Conservation (phyloP, 345 rosid species). For the Hibiscus tridactylites region DNA sequence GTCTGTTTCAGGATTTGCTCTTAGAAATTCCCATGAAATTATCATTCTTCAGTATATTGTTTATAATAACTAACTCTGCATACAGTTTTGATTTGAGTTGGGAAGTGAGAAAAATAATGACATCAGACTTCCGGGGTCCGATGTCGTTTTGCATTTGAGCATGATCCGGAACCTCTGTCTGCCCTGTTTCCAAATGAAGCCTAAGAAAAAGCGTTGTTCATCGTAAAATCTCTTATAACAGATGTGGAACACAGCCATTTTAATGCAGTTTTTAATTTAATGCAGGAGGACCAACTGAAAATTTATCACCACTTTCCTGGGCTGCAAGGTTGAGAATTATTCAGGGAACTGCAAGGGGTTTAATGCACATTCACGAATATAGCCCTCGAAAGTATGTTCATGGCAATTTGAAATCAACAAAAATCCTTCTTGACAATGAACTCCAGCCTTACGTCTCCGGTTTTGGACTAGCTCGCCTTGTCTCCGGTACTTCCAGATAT, state of each 20-base stretch:
- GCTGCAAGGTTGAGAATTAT: conserved; percentile 68
- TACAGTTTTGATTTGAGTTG: neutral
- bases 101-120: neutral
- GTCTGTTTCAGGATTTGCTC: neutral
- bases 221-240: neutral
- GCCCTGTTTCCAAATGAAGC: neutral
- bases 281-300: conserved; percentile 42
- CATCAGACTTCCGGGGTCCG: neutral
- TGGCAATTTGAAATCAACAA: conserved; percentile 74
- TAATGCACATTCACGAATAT: conserved; percentile 71
- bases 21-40: neutral
- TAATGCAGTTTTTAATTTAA: neutral
- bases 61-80: neutral
- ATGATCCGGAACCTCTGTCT: neutral
- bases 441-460: conserved; percentile 73
- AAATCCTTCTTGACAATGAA: conserved; percentile 79
- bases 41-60: neutral
- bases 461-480: conserved; percentile 60
- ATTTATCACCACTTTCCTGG: conserved; percentile 56
- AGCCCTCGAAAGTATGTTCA: conserved; percentile 69
- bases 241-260: neutral
- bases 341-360: conserved; percentile 85
- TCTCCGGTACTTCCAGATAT: conserved; percentile 34
- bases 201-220: too few relatives aligned
- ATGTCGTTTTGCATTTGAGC: neutral